phyloP scores from a whole-genome alignment of 75 land plant species.

The Chamaecyparis obtusa region DNA sequence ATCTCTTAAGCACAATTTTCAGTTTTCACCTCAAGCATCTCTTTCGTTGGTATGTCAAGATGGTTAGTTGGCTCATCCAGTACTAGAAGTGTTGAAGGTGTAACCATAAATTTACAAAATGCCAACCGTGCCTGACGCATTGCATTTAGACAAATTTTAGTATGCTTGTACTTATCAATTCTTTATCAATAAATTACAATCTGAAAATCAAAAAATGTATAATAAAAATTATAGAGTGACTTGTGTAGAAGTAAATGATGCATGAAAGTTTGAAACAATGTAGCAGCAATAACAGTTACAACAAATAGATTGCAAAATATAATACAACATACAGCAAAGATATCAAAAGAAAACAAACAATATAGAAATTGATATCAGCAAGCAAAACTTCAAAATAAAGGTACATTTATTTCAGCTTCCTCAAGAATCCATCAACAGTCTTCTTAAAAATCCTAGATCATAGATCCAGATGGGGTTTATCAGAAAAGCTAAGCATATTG shows the following conservation, averaged over 20 bases:
- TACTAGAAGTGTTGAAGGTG: slow-evolving; percentile 86
- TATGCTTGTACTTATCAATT: background rate
- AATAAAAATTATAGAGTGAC: background rate
- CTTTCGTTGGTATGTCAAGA: slow-evolving; percentile 94
- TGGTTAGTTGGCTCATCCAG: slow-evolving; percentile 99
- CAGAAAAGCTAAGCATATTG: background rate
- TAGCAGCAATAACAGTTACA: background rate
- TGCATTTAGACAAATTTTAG: background rate
- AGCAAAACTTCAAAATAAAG: background rate
- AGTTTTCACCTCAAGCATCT: slow-evolving; percentile 86
- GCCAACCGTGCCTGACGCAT: slow-evolving; percentile 78
- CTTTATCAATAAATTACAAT: background rate
- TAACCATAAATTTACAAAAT: slow-evolving; percentile 97
- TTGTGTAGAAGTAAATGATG: background rate
- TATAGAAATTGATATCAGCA: background rate
- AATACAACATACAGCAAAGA: background rate
- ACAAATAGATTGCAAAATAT: background rate
- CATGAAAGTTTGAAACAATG: background rate
- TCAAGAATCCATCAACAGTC: background rate
- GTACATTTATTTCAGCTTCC: background rate
- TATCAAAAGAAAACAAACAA: background rate
- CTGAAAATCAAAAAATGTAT: background rate
- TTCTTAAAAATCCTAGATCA: background rate
- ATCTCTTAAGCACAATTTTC: background rate
- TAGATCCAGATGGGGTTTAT: background rate